Base-by-base conservation (phyloP, 805 yeast species). In the Wickerhamiella azyma region DNA sequence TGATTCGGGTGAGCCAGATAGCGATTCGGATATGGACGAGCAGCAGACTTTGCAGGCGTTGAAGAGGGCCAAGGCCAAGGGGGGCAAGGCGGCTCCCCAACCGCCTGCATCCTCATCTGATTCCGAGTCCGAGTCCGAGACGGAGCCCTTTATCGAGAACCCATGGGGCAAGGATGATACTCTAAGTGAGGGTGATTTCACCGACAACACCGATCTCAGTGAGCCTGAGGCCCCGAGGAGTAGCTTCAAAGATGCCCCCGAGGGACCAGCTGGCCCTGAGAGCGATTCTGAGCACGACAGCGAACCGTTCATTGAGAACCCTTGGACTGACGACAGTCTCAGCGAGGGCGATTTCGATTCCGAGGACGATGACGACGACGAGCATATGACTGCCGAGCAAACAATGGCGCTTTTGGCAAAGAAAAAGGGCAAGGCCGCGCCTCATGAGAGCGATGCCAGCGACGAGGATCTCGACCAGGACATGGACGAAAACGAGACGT, bases 401-500 rank as follows among this genome's bases (percentile, higher is more conserved):
- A 51, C 55, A 2, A 50, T 53, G 56, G 51, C 51, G 3, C 39
- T 46, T 11, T 24, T 41, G 19, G 39, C 39, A 48, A 53, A 4
- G 47, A 48, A 17, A 53, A 55, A 7, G 35, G 50, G 17, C 50
- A 17, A 10, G n/a, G 26, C 24, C 9, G 32, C 38, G 17, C 53
- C 38, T 7, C 52, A 46, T 9, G 52, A 36, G 5, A 26, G 45
- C 24, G 54, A 49, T 7, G 30, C 47, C 13, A 46, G 30, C 9
- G 51, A 35, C n/a, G 49, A 40, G 21, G 30, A 35, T 6, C 35
- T 32, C 11, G 50, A 39, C 9, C 35, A 41, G 14, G 46, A 45
- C 18, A 43, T 52, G 55, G 14, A 59, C 43, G 44, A 53, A 4
- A 58, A 52, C 29, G 56, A 52, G 18, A 55, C 57, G 17, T 53